phyloP scores from a whole-genome alignment of 805 yeast genomes.

The Pichia eremophila region DNA sequence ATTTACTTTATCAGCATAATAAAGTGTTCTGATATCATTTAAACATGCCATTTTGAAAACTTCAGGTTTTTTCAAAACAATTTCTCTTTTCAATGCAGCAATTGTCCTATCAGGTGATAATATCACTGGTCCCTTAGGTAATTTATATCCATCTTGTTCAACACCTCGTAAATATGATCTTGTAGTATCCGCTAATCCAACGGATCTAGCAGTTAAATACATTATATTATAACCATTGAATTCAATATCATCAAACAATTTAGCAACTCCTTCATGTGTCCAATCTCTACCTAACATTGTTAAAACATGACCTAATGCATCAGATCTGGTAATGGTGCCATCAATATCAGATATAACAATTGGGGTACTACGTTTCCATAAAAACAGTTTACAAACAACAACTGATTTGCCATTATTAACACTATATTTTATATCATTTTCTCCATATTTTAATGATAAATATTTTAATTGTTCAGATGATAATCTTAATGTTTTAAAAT shows the following conservation, averaged over 20 bases:
- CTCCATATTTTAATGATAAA: constrained; percentile 67
- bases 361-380: constrained; percentile 80
- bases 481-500: constrained; percentile 79
- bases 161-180: constrained; percentile 73
- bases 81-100: constrained; percentile 89
- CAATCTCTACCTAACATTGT: constrained; percentile 93
- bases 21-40: constrained; percentile 71
- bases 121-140: constrained; percentile 91
- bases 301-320: constrained; percentile 92
- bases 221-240: constrained; percentile 86
- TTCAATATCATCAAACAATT: constrained; percentile 76
- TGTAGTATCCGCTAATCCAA: constrained; percentile 91
- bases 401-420: constrained; percentile 78
- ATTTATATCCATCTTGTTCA: constrained; percentile 58
- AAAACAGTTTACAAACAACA: constrained; percentile 60
- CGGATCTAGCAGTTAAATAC: constrained; percentile 90
- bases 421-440: constrained; percentile 66
- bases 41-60: constrained; percentile 98
- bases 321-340: constrained; percentile 96
- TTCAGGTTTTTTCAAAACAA: constrained; percentile 89
- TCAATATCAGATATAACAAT: constrained; percentile 95
- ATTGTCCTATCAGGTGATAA: constrained; percentile 93
- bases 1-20: constrained; percentile 20
- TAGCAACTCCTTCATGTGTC: constrained; percentile 96
- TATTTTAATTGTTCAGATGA: constrained; percentile 82